Evolutionary conservation across 78 protist species (phyloP).

Genomic region (Carpediemonas membranifera): DNA sequence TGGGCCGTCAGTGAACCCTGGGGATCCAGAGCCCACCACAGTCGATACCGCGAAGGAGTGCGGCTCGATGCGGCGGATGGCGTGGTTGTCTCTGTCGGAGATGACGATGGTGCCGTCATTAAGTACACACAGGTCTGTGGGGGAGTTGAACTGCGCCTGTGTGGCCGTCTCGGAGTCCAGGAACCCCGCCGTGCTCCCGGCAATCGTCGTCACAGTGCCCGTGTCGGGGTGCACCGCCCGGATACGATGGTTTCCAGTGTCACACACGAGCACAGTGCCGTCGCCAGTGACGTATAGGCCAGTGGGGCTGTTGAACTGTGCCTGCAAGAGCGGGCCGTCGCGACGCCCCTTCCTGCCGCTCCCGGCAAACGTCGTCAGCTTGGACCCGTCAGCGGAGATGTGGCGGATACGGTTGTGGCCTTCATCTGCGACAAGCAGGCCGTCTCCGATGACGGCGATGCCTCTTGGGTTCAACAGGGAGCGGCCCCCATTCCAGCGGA

Average conservation of each 20-base stretch:
- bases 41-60: no score
- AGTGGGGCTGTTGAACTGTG: neutral
- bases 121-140: neutral
- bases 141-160: neutral
- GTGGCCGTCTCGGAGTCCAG: no score
- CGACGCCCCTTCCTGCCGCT: neutral
- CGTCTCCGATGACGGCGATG: neutral
- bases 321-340: neutral
- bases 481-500: neutral
- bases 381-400: neutral
- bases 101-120: neutral
- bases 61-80: neutral
- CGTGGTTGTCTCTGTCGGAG: neutral
- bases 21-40: neutral
- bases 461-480: neutral
- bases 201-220: no score
- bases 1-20: neutral
- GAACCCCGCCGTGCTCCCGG: no score
- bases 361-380: neutral
- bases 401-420: conserved; percentile 3
- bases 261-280: neutral
- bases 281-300: neutral
- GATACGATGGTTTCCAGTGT: neutral
- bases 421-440: neutral
- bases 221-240: neutral